Evolutionary conservation across 2,329 filamentous ascomycete genomes (phyloP).

Genomic region (Talaromyces sp.): DNA sequence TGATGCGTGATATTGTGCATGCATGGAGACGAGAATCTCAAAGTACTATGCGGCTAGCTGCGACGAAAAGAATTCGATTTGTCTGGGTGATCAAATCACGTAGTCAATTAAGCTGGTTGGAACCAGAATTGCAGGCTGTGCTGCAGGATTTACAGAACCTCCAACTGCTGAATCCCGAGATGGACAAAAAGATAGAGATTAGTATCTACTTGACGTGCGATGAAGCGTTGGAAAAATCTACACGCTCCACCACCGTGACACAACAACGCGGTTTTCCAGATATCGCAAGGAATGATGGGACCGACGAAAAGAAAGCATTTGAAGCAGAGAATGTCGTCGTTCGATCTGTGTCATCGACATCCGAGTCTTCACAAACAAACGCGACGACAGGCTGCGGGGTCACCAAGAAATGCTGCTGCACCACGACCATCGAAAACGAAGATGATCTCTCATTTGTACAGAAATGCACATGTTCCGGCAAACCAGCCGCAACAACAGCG

Average conservation of each 20-base stretch:
- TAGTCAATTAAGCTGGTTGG: conserved; percentile 51
- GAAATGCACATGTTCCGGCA: conserved; percentile 34
- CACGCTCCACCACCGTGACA: background rate
- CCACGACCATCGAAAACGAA: conserved; percentile 43
- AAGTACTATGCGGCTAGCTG: conserved; percentile 24
- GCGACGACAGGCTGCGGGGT: conserved; percentile 22
- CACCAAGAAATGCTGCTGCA: conserved; percentile 47
- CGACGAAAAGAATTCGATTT: conserved; percentile 49
- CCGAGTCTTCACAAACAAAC: conserved; percentile 9
- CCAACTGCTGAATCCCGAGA: conserved; percentile 26
- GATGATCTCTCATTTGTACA: conserved; percentile 29
- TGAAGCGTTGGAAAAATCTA: conserved; percentile 31
- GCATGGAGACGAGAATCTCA: conserved; percentile 37
- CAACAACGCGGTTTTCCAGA: background rate
- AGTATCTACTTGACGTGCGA: conserved; percentile 54
- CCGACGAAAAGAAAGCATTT: conserved; percentile 13
- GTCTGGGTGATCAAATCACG: conserved; percentile 57
- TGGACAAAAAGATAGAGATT: conserved; percentile 45
- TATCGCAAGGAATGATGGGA: background rate
- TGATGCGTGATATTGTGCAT: conserved; percentile 53
- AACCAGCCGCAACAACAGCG: background rate
- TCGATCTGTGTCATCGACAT: conserved; percentile 15
- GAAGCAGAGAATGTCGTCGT: conserved; percentile 25
- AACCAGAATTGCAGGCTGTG: conserved; percentile 45
- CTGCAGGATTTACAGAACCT: conserved; percentile 38